Conservation (phyloP, 352 stramenopile genomes). For the Globisporangium echinulatum region DNA sequence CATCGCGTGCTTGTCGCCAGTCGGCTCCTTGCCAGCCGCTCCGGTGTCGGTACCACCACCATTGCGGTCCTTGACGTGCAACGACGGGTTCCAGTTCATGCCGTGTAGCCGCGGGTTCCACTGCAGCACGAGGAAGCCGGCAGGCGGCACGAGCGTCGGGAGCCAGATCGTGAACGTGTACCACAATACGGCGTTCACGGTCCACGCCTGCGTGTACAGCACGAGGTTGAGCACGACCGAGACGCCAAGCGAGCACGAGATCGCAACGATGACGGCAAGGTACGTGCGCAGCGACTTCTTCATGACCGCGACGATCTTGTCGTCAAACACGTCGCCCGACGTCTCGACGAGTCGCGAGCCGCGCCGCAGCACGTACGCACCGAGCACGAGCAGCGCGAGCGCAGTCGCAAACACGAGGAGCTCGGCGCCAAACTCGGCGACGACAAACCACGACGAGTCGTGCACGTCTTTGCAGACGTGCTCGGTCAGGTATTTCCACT, state of each 20-base stretch:
- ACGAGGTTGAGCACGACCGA: slow-evolving; percentile 58
- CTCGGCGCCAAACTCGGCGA: slow-evolving; percentile 36
- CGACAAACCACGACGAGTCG: slow-evolving; percentile 62
- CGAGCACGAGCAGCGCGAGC: slow-evolving; percentile 56
- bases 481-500: slow-evolving; percentile 70
- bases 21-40: neutral
- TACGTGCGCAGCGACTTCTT: slow-evolving; percentile 78
- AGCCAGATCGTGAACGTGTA: slow-evolving; percentile 79
- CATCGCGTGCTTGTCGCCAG: slow-evolving; percentile 25
- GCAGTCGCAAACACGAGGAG: slow-evolving; percentile 59
- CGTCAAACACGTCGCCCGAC: slow-evolving; percentile 65
- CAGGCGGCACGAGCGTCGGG: slow-evolving; percentile 60
- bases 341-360: slow-evolving; percentile 67
- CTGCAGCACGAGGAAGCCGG: slow-evolving; percentile 76
- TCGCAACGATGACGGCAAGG: slow-evolving; percentile 62
- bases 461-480: slow-evolving; percentile 61
- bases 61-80: slow-evolving; percentile 46
- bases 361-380: slow-evolving; percentile 60
- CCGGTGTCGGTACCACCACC: neutral
- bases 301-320: slow-evolving; percentile 69
- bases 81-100: slow-evolving; percentile 60
- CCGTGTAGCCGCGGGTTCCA: slow-evolving; percentile 76
- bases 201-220: slow-evolving; percentile 55
- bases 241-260: slow-evolving; percentile 56
- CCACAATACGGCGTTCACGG: slow-evolving; percentile 70